A percentile compares a stretch with the other conserved stretches of the same genome.
Evolutionary conservation across 1,284 basidiomycete species (phyloP).

Genomic region (Fomitopsis palustris): DNA sequence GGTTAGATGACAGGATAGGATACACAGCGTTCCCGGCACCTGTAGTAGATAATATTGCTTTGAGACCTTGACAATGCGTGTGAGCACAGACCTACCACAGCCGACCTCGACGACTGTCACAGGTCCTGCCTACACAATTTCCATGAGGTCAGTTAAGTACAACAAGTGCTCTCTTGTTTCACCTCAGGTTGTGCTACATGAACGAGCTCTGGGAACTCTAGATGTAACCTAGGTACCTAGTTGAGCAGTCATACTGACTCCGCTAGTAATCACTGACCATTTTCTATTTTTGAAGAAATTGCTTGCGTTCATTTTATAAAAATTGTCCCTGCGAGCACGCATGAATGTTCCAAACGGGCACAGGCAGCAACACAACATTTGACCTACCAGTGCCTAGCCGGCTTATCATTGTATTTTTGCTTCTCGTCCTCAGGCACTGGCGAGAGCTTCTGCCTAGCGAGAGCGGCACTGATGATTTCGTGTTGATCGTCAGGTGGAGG

Average conservation of each 20-base stretch:
- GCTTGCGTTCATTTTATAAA: constrained; percentile 79
- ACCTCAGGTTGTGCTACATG: constrained; percentile 68
- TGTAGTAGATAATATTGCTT: constrained; percentile 22
- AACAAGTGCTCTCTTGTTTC: constrained; percentile 1
- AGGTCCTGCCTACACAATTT: constrained; percentile 62
- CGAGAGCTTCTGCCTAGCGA: constrained; percentile 61
- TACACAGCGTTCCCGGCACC: constrained; percentile 95
- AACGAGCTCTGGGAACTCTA: constrained; percentile 87
- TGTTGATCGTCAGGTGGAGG: constrained; percentile 78
- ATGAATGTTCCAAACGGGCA: constrained; percentile 21
- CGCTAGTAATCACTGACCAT: constrained; percentile 46
- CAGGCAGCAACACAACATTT: no score
- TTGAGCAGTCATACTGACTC: not conserved
- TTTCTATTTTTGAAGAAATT: constrained; percentile 93
- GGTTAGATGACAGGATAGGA: constrained; percentile 79
- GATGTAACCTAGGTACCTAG: constrained; percentile 60
- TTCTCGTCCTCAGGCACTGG: constrained; percentile 71
- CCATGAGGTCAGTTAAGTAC: not conserved
- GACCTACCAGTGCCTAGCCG: constrained; percentile 71
- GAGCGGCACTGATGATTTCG: constrained; percentile 62
- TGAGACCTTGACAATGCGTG: constrained; percentile 5
- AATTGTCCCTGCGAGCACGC: constrained; percentile 70
- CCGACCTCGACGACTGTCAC: constrained; percentile 80
- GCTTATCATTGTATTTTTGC: constrained; percentile 69
- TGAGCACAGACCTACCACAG: constrained; percentile 55